Percentiles rank a stretch among this genome's conserved stretches.
Evolutionary conservation across 2,329 filamentous ascomycete species (phyloP).

Genomic region (Neonectria hederae): DNA sequence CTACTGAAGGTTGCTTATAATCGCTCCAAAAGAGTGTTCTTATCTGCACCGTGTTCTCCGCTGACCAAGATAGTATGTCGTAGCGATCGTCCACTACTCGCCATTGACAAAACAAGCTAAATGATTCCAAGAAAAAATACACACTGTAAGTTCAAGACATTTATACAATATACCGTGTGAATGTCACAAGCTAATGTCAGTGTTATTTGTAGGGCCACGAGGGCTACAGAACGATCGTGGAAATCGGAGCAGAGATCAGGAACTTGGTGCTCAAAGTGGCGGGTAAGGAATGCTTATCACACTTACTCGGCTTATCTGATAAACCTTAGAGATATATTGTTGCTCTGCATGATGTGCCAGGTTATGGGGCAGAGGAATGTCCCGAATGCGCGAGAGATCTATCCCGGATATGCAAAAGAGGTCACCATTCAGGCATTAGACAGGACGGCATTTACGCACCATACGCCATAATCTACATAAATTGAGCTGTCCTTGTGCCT

Average conservation of each 20-base stretch:
- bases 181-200: background rate
- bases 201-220: slow-evolving; percentile 26
- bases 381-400: slow-evolving; percentile 52
- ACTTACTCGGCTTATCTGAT: accelerated
- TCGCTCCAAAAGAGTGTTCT: background rate
- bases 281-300: background rate
- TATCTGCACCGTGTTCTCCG: background rate
- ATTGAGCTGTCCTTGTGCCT: slow-evolving; percentile 28
- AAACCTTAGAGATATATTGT: slow-evolving; percentile 30
- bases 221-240: slow-evolving; percentile 31
- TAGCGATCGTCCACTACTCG: slow-evolving; percentile 16
- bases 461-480: slow-evolving; percentile 46
- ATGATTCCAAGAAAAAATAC: slow-evolving; percentile 36
- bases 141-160: slow-evolving; percentile 5
- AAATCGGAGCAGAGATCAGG: slow-evolving; percentile 13
- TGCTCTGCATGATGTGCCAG: slow-evolving; percentile 35
- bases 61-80: background rate
- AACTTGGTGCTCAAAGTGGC: slow-evolving; percentile 19
- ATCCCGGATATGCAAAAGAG: slow-evolving; percentile 48
- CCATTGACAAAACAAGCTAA: slow-evolving; percentile 34
- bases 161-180: background rate
- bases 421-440: slow-evolving; percentile 55
- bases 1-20: background rate
- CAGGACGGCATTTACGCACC: slow-evolving; percentile 55
- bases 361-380: slow-evolving; percentile 24